Percentiles rank a stretch among this genome's conserved stretches.
Conservation (phyloP, 345 rosid species). For the Citrus unshiu region DNA sequence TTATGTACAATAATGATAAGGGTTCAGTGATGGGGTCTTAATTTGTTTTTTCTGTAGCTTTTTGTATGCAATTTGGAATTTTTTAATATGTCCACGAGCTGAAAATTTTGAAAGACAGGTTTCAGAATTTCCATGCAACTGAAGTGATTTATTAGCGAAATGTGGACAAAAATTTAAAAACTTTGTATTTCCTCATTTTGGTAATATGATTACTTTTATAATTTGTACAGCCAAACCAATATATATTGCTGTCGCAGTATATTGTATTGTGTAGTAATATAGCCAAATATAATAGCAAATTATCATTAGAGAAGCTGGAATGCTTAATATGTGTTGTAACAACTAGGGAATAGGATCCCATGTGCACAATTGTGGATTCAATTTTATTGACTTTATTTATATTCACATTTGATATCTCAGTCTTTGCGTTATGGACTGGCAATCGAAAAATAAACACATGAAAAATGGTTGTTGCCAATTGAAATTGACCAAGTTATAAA, state of each 20-base stretch:
- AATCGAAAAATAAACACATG: too few species aligned
- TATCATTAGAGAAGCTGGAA: background rate
- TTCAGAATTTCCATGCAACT: background rate
- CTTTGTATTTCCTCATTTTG: background rate
- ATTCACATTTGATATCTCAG: too few species aligned
- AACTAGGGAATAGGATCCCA: too few species aligned
- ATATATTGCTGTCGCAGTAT: too few species aligned
- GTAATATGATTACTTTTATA: background rate
- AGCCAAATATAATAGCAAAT: too few species aligned
- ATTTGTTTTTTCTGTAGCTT: background rate
- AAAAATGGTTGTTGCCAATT: background rate
- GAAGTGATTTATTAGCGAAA: background rate
- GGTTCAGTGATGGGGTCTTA: background rate
- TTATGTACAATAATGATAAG: background rate
- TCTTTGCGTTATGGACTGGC: too few species aligned
- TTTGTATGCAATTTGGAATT: slow-evolving; percentile 2
- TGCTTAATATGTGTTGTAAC: background rate
- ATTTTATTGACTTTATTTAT: too few species aligned
- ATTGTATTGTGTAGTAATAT: too few species aligned
- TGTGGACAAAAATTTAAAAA: background rate
- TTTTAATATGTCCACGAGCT: slow-evolving; percentile 13
- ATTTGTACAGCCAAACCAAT: background rate
- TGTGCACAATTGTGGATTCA: too few species aligned
- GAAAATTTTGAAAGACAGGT: background rate
- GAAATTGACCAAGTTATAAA: background rate